Base-by-base conservation (phyloP, 2,329 filamentous ascomycete genomes). In the Fusarium sp. region DNA sequence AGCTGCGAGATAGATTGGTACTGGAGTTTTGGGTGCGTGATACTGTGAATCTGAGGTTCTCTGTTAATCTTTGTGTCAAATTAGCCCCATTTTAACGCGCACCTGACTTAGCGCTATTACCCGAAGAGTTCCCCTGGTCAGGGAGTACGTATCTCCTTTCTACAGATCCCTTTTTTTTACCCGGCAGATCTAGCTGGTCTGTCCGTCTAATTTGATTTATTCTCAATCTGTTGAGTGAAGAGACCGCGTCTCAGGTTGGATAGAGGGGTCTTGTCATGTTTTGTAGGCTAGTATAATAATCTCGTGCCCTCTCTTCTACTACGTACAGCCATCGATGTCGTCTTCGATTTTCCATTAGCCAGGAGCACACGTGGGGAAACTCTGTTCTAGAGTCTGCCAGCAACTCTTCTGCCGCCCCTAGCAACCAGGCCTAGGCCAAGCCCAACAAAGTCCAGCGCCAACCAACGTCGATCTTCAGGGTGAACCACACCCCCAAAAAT, bases 1-100 rank as follows among this genome's bases (percentile, higher is more conserved):
- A 64, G 35, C 68, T 73, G 71, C 56, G 69, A 72, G 72, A 74
- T 74, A 74, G 61, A 74, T 66, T 63, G 65, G 47, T 74, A 74
- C 72, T 27, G 46, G 2, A 0, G 27, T 4, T 14, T 4, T 20
- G 2, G 6, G 17, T 19, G n/a, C 1, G 20, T 19, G 3, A 5
- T 9, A 3, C 10, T 6, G 6, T 8, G 2, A 1, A 4, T 17
- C 4, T 1, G 4, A 58, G 15, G 72, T 74, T 50, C 19, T 32
- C 4, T 19, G 23, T 56, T 74, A 74, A 62, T 44, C 15, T 47
- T 50, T 35, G 57, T 11, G 23, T 37, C 51, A 60, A 59, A 65
- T 58, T 65, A 50, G 51, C 63, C 65, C 72, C 70, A 70, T 63
- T 62, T 71, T 60, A 56, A 56, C 60, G 46, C 47, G 60, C 68